Base-by-base conservation (phyloP, 352 stramenopile species). In the Globisporangium echinulatum region DNA sequence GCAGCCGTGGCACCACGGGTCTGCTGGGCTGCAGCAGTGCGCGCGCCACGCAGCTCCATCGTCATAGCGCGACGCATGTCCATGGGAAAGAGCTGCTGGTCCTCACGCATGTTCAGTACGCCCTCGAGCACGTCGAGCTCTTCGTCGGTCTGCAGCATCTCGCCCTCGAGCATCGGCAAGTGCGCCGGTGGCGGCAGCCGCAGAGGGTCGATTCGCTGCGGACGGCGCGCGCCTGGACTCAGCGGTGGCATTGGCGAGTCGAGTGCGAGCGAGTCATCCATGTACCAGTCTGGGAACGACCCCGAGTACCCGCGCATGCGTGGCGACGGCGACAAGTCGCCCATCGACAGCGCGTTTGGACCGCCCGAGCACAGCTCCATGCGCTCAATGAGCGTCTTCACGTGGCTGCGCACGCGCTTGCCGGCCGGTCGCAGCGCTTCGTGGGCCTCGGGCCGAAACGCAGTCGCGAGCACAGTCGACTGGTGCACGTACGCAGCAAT, bases 401-500 rank as follows among this genome's bases (percentile, higher is more conserved):
- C 72, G 54, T 85, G 72, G 36, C 59, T 74, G 40, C 86, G 75
- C 44, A 88, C 58, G 40, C 75, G 74, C 15, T 77, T 85, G 19
- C 82, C 84, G 9, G 75, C 67, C 7, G 65, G 44, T 7, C 63
- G 55, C 0, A 95, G 67, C 25, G 70, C 84, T 64, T 90, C 79
- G 13, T 87, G 65, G n/a, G 84, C 63, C 4, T 89, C 71, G 6
- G 86, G 86, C 46, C 86, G 78, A 64, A 95, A 95, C 14, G 72
- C 75, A 36, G 75, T 76, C 9, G 82, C 83, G 39, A 95, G 61
- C 11, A 95, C 86, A 7, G 86, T 95, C 38, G 86, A 95, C 62
- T 95, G 86, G 57, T 95, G 86, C 9, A 94, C 81, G 52, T 93
- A 91, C 6, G 84, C 86, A 13, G 79, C 81, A 60, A 93, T 82